Base-by-base conservation (phyloP, 2,329 filamentous ascomycete genomes). In the Cladophialophora yegresii region DNA sequence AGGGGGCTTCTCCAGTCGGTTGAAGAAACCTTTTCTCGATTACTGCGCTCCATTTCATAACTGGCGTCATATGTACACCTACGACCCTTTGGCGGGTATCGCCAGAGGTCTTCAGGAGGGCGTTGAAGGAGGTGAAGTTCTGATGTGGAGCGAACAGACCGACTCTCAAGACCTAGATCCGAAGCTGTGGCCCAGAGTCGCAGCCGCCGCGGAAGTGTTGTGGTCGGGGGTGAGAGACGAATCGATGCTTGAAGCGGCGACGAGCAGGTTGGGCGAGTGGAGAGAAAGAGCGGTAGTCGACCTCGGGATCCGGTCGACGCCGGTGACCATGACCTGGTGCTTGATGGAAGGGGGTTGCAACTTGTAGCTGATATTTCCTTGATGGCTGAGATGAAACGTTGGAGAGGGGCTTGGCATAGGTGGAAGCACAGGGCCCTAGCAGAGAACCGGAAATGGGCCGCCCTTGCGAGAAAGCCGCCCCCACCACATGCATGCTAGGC, bases 1-100 rank as follows among this genome's bases (percentile, higher is more conserved):
- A 9, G 69, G 68, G 16, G 67, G 70, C 6, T 47, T 55, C 26
- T 43, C 68, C 13, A 71, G 64, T 54, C 58, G 45, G 22, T 36
- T 72, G 22, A 58, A 62, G n/a, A 55, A 62, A 20, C 91, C 91
- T 0, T 96, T 90, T 79, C 78, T 80, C 64, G 91, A 96, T 79
- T 96, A 92, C 84, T 96, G 92, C 78, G 80, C 81, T 0, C 92
- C 92, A 1, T 82, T 82, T 73, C 92, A 96, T 80, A 90, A 85
- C 78, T 96, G 92, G 92, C 85, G 87, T 6, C 81, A 91, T 30
- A 83, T 93, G 64, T 96, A 96, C 81, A 85, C 86, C 22, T 90
- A 93, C 76, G 88, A 96, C 73, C 92, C 92, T 0, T 79, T 87
- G 3, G 81, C 79, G 2, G 85, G 85, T 53, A 81, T 96, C 4